Evolutionary conservation across 768 basidiomycete species (phyloP), one percentile per base, ranked within the genome.

Genomic region (Gyrodon lividus): DNA sequence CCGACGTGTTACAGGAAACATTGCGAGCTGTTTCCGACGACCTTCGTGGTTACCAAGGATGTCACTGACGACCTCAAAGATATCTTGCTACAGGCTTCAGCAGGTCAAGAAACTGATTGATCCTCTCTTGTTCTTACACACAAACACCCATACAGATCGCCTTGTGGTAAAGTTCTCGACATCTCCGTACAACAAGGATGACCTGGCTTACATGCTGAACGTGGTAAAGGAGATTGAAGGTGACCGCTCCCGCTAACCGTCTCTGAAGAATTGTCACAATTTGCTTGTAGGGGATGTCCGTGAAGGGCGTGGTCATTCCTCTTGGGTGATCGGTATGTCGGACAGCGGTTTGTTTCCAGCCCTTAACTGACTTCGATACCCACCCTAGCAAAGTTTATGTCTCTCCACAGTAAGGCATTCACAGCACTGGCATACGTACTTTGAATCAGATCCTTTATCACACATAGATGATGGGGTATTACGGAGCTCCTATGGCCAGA

Each of bases 131-230:
- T 30, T 43, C 19, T 30, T 37, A 46, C 19, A 55, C 16, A 17
- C 6, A 30, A 33, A 23, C 8, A 5, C 37, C 9, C 19, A 13
- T 44, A 24, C 52, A 68, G 66, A 68, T 46, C 60, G 68, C 33
- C 34, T 70, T 12, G 48, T 66, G 28, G 64, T 61, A 0, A 68
- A 68, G n/a, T 68, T 70, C 45, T 70, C 66, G 40, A 68, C 66
- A 6, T 68, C 66, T 13, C 66, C 68, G 12, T 68, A 63, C 16
- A 40, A 35, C 44, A 63, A 54, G 50, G 10, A 57, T 5, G 56
- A 56, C 26, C 44, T 68, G 9, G 54, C 33, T 33, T 61, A 57
- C n/a, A 70, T 68, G 66, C 20, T 68, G 14, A 52, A 58, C 4
- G 7, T 69, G 31, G 56, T 68, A 33, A 69, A 62, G 30, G 66